Evolutionary conservation across 2,329 filamentous ascomycete species (phyloP), one percentile per base, ranked within the genome.

Genomic region (Apiospora sp.): DNA sequence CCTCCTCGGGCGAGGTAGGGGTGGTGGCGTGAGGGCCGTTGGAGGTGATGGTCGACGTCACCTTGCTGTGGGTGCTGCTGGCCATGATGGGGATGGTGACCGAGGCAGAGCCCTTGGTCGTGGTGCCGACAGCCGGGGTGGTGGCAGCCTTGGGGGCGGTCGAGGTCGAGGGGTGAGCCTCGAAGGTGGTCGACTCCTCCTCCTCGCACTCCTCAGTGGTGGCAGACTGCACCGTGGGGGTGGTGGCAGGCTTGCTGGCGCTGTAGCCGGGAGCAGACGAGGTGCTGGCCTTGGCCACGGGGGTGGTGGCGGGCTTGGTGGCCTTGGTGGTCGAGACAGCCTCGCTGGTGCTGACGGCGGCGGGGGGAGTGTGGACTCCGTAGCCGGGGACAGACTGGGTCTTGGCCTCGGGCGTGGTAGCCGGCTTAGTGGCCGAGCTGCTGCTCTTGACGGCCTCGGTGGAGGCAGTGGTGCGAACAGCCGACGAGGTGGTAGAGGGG

Each of bases 221-320:
- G 54, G 54, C 16, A 4, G 43, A 44, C 24, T 1, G 24, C 24
- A 30, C 24, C 10, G 46, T 19, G 16, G 46, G 58, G 14, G 37
- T 49, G 48, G 48, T 54, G 22, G 48, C 48, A 24, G 48, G 22
- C 48, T 51, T 51, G 48, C 22, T 8, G 48, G 16, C 51, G 12
- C 24, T 27, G 54, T 27, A 27, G 51, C 24, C 16, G 44, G 44
- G 44, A 13, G 34, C 64, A 6, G 64, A 41, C 14, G 74, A 76
- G 4, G 79, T 74, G 30, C 74, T 74, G 75, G 79, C 81, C 27
- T 78, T 78, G 43, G 83, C 61, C 82, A 76, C 69, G 83, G 83
- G 72, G 78, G 77, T 10, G 72, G 75, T 61, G 77, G 76, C n/a
- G 4, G 67, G 67, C 43, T 68, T 46, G 24, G 67, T 22, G 14